Percentiles rank a stretch among this genome's conserved stretches.
Conservation (phyloP, 495 filamentous ascomycete genomes). For the Penicillium egyptiacum region DNA sequence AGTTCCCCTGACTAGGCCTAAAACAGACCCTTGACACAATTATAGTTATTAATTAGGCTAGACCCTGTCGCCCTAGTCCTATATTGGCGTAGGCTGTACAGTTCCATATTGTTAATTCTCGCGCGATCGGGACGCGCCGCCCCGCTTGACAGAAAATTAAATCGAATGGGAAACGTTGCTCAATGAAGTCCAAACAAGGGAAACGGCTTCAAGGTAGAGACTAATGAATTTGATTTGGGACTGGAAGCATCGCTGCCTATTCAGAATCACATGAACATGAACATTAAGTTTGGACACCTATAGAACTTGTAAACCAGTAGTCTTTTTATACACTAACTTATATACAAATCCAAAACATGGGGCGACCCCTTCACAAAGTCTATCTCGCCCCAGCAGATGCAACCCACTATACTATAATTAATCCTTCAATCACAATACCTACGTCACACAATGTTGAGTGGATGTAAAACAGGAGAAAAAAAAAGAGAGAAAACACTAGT, state of each 20-base stretch:
- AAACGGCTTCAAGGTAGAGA: background rate
- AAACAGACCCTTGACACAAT: background rate
- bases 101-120: background rate
- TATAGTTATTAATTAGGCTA: background rate
- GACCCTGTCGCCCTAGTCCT: background rate
- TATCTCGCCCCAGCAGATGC: background rate
- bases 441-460: background rate
- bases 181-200: too few species aligned
- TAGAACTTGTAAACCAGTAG: slow-evolving; percentile 6
- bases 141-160: background rate
- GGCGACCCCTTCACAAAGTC: background rate
- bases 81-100: background rate
- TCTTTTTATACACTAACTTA: slow-evolving; percentile 13
- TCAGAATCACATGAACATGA: background rate
- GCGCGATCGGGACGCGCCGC: background rate
- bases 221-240: background rate
- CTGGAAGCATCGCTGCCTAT: background rate
- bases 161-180: too few species aligned
- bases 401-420: slow-evolving; percentile 15
- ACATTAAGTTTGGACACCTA: background rate
- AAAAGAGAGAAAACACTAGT: slow-evolving; percentile 4
- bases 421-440: slow-evolving; percentile 5
- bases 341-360: slow-evolving; percentile 13
- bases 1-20: slow-evolving; percentile 8
- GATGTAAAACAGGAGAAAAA: background rate